Base-by-base conservation (phyloP, 441 rosid genomes). In the Pelargonium cotyledonis region DNA sequence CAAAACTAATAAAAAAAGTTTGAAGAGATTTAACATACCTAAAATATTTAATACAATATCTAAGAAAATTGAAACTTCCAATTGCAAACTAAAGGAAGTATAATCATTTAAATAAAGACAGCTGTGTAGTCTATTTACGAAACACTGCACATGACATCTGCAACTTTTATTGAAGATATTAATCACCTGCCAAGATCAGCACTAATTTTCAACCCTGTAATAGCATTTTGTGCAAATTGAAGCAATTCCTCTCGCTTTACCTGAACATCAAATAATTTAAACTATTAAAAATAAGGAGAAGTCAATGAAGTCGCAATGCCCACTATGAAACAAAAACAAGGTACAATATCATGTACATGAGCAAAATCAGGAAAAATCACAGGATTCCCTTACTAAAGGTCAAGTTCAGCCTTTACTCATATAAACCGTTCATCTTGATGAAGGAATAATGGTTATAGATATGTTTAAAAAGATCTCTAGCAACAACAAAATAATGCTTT, bases 231-330 rank as follows among this genome's bases (percentile, higher is more conserved):
- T 18, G 91, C 96, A 85, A 95, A 95, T 66, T 92, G 99, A 82
- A 95, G 97, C 76, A 95, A 76, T 77, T 95, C 99, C 81, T 95
- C 99, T 63, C 88, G 86, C 85, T 95, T 95, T 75, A 89, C 99
- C 99, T 95, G 73, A 14, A 78, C 68, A 80, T 15, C 73, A 63
- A 64, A 15, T 51, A 53, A 63, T 12, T 16, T 35, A 67, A 57
- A 31, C 23, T 43, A 21, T 29, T 68, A 65, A 72, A 60, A 75
- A 11, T 5, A 51, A 51, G 14, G 14, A 14, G 58, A 51, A 51
- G 18, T 51, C 57, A 9, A 51, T 8, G 8, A 15, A 51, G 35
- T 29, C 35, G 35, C 35, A 29, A 29, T 29, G 35, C 35, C 35
- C 35, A 29, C 58, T 51, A 9, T 16, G 15, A 4, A 44, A 44